Conservation (phyloP, 2,329 filamentous ascomycete genomes). For the Grosmannia penicillata region DNA sequence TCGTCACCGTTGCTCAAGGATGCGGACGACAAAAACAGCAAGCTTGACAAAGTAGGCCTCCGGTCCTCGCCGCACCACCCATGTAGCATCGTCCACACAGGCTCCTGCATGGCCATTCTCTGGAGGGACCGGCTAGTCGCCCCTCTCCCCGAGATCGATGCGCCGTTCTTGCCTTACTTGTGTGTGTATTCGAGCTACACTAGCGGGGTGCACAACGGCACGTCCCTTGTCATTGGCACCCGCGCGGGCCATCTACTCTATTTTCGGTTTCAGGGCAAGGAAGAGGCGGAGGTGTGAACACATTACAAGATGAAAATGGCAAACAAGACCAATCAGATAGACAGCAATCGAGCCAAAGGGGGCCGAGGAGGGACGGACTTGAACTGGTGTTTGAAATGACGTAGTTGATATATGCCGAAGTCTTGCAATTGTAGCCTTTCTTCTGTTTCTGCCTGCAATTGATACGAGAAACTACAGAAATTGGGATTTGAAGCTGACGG, state of each 20-base stretch:
- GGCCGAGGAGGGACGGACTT: neutral
- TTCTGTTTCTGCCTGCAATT: too few species aligned
- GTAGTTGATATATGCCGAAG: too few species aligned
- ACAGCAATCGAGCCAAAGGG: too few species aligned
- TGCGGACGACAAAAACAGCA: neutral
- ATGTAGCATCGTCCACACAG: neutral
- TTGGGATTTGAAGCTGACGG: too few species aligned
- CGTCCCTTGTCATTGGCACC: neutral
- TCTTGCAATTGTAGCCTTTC: too few species aligned
- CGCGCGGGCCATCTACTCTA: neutral
- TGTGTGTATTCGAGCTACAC: neutral
- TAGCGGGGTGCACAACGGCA: conserved; percentile 2
- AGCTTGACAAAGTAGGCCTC: neutral
- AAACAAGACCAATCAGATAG: too few species aligned
- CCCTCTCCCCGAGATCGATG: neutral
- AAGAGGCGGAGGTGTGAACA: neutral
- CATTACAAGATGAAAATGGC: too few species aligned
- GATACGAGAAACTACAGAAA: too few species aligned
- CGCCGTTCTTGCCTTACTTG: neutral
- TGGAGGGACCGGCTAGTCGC: conserved; percentile 1
- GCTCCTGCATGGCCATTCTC: conserved; percentile 1
- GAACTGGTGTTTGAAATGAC: neutral
- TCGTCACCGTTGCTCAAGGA: neutral
- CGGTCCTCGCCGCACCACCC: neutral
- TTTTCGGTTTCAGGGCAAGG: neutral